Percentiles rank a stretch among this genome's conserved stretches.
These are phyloP conservation scores for Suhomyces bolitotheri DNA, from an alignment of 1,139 yeast species.

Conservation along the genomic window DNA sequence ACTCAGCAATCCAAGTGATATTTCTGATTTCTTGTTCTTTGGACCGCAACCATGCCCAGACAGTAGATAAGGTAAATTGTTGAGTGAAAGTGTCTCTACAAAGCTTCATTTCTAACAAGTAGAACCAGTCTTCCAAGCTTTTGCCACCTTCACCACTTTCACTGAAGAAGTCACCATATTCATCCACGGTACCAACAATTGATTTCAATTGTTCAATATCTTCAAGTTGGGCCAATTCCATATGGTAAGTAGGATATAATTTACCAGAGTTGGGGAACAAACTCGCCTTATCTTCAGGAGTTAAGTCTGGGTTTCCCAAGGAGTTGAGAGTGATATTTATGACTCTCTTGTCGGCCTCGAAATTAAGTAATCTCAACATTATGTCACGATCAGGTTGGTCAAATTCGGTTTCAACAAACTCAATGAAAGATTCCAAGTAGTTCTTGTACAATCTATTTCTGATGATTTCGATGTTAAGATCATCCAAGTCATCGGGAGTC, in stretches of 20 bases:
- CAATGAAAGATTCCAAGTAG: conserved; percentile 82
- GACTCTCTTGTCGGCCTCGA: conserved; percentile 94
- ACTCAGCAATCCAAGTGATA: conserved; percentile 98
- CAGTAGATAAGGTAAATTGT: conserved; percentile 85
- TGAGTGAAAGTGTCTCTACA: conserved; percentile 95
- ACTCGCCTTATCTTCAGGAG: conserved; percentile 65
- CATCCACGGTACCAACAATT: conserved; percentile 72
- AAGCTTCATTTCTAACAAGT: conserved; percentile 85
- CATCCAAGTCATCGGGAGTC: conserved; percentile 93
- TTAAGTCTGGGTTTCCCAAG: conserved; percentile 70
- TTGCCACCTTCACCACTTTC: conserved; percentile 54
- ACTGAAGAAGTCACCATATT: conserved; percentile 67
- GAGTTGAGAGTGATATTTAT: conserved; percentile 92
- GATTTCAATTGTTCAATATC: conserved; percentile 82
- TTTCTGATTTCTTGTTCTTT: conserved; percentile 96
- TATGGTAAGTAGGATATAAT: conserved; percentile 74
- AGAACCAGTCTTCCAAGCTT: conserved; percentile 89
- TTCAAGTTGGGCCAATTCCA: conserved; percentile 70
- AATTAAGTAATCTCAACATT: conserved; percentile 73
- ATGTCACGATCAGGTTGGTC: conserved; percentile 79
- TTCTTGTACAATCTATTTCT: conserved; percentile 91
- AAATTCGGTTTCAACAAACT: conserved; percentile 60
- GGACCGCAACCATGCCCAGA: conserved; percentile 96
- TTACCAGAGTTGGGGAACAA: conserved; percentile 82
- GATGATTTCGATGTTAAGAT: conserved; percentile 90